phyloP scores from a whole-genome alignment of 352 stramenopile species.

The Globisporangium heterothallicum region DNA sequence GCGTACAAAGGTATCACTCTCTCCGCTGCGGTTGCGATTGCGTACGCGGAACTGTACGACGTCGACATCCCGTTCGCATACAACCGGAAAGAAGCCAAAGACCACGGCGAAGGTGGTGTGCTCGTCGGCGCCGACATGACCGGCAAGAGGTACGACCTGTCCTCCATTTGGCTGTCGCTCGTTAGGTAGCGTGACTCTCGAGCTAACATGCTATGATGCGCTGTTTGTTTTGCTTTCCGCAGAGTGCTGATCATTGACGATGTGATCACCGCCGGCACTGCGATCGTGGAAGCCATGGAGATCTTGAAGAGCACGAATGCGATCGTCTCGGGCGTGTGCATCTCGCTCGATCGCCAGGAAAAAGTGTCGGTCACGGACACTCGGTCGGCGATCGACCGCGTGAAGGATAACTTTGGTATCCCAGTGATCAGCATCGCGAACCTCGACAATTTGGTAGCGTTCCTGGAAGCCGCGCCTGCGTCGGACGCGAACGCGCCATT shows the following conservation, averaged over 20 bases:
- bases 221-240: background rate
- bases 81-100: slow-evolving; percentile 99
- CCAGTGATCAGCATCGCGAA: slow-evolving; percentile 94
- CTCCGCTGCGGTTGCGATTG: slow-evolving; percentile 90
- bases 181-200: background rate
- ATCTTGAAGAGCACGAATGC: slow-evolving; percentile 90
- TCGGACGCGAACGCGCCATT: slow-evolving; percentile 56
- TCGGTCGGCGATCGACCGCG: slow-evolving; percentile 92
- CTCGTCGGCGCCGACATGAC: slow-evolving; percentile 95
- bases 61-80: slow-evolving; percentile 95
- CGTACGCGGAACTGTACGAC: slow-evolving; percentile 89
- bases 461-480: slow-evolving; percentile 49
- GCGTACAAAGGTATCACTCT: slow-evolving; percentile 99
- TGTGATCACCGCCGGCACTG: slow-evolving; percentile 99
- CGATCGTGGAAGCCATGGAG: slow-evolving; percentile 93
- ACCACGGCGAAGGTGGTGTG: slow-evolving; percentile 97
- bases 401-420: slow-evolving; percentile 87
- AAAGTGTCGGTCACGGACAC: slow-evolving; percentile 91
- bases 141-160: slow-evolving; percentile 78
- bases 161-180: background rate
- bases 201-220: background rate
- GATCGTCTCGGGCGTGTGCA: slow-evolving; percentile 93
- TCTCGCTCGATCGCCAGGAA: slow-evolving; percentile 98
- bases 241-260: slow-evolving; percentile 98
- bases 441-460: slow-evolving; percentile 90